Conservation (phyloP, 805 yeast species). For the Wickerhamomyces chaumierensis region DNA sequence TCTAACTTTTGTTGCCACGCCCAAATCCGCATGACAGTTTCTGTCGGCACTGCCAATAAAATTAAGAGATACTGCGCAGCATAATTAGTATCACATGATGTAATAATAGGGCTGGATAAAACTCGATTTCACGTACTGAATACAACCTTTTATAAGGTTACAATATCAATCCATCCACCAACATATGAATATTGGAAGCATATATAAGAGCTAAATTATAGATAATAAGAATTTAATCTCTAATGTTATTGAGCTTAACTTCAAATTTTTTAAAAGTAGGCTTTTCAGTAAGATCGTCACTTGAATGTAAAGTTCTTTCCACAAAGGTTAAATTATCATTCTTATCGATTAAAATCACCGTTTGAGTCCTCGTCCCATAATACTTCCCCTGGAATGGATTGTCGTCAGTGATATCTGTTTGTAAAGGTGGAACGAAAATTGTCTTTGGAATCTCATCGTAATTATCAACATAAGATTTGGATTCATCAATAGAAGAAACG, state of each 20-base stretch:
- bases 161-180: too few relatives aligned
- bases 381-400: constrained; percentile 33
- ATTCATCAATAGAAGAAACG: constrained; percentile 24
- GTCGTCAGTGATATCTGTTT: constrained; percentile 18
- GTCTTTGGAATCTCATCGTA: constrained; percentile 39
- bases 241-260: constrained; percentile 13
- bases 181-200: too few relatives aligned
- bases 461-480: constrained; percentile 18
- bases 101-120: too few relatives aligned
- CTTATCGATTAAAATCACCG: constrained; percentile 51
- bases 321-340: constrained; percentile 41
- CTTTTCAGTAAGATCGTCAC: constrained; percentile 24
- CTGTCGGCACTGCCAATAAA: too few relatives aligned
- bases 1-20: too few relatives aligned
- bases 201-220: too few relatives aligned
- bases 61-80: too few relatives aligned
- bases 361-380: constrained; percentile 87
- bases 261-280: constrained; percentile 17
- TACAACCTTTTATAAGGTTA: too few relatives aligned
- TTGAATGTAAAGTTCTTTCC: constrained; percentile 49
- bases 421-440: constrained; percentile 64
- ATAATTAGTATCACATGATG: too few relatives aligned
- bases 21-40: too few relatives aligned
- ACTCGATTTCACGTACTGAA: too few relatives aligned
- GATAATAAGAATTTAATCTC: too few relatives aligned